Conservation (phyloP, 2,329 filamentous ascomycete species). For the Colletotrichum sp. region DNA sequence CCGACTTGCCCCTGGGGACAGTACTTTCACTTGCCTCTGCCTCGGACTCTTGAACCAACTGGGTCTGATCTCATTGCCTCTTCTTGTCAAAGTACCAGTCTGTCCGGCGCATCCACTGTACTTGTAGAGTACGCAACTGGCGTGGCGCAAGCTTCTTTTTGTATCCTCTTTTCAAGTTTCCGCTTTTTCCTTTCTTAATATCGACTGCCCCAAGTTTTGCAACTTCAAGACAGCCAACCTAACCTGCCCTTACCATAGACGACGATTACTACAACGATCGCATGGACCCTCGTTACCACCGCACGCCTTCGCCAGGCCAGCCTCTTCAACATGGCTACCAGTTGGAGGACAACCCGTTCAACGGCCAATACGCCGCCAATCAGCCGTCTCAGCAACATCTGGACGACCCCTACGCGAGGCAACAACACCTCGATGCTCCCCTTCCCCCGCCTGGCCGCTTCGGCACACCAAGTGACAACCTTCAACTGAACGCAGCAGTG, state of each 20-base stretch:
- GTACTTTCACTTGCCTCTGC: neutral
- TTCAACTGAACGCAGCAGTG: conserved; percentile 86
- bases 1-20: neutral
- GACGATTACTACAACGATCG: conserved; percentile 65
- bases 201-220: neutral
- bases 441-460: conserved; percentile 38
- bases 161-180: neutral
- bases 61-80: neutral
- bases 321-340: conserved; percentile 79
- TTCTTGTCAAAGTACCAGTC: neutral
- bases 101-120: neutral
- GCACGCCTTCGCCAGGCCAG: conserved; percentile 79
- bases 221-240: conserved; percentile 4
- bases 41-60: neutral
- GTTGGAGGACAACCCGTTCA: conserved; percentile 79
- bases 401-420: conserved; percentile 71
- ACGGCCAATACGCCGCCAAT: conserved; percentile 17
- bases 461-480: conserved; percentile 71
- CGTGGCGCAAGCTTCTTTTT: conserved; percentile 11
- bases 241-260: conserved; percentile 43
- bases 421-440: conserved; percentile 23
- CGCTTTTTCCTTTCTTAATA: conserved; percentile 5
- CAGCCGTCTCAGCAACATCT: conserved; percentile 56
- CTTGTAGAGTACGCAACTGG: conserved; percentile 5
- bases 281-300: conserved; percentile 63